Conservation (phyloP, 129 eudicot genomes). For the Gnaphalium uliginosum region DNA sequence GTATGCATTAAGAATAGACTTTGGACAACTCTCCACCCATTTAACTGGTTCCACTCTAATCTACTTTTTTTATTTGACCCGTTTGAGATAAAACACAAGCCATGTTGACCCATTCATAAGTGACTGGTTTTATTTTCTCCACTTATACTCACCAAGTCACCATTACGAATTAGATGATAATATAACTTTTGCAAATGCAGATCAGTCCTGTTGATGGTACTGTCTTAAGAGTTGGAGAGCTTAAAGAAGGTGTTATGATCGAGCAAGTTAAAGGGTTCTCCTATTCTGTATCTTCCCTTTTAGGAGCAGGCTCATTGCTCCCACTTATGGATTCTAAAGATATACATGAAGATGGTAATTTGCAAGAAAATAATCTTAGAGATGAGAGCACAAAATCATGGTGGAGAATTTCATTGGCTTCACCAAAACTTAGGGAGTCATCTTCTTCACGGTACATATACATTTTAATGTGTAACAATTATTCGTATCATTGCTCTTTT, state of each 20-base stretch:
- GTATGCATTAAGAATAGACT: conserved; percentile 14
- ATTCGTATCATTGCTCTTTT: background rate
- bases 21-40: conserved; percentile 4
- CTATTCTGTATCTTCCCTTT: conserved; percentile 81
- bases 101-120: background rate
- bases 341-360: conserved; percentile 38
- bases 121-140: background rate
- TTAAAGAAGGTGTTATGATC: conserved; percentile 82
- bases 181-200: conserved; percentile 36
- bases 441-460: conserved; percentile 50
- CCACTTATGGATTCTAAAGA: conserved; percentile 49
- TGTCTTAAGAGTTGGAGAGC: conserved; percentile 79
- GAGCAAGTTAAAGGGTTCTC: conserved; percentile 98
- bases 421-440: conserved; percentile 82
- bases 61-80: background rate
- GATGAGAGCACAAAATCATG: conserved; percentile 64
- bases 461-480: background rate
- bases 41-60: background rate
- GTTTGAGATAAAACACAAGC: background rate
- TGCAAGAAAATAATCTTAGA: conserved; percentile 32
- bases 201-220: conserved; percentile 97
- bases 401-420: conserved; percentile 93
- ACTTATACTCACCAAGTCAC: background rate
- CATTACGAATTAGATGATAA: background rate
- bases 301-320: conserved; percentile 63